Conservation (phyloP, 352 stramenopile species). For the Thalassiosira exigua region DNA sequence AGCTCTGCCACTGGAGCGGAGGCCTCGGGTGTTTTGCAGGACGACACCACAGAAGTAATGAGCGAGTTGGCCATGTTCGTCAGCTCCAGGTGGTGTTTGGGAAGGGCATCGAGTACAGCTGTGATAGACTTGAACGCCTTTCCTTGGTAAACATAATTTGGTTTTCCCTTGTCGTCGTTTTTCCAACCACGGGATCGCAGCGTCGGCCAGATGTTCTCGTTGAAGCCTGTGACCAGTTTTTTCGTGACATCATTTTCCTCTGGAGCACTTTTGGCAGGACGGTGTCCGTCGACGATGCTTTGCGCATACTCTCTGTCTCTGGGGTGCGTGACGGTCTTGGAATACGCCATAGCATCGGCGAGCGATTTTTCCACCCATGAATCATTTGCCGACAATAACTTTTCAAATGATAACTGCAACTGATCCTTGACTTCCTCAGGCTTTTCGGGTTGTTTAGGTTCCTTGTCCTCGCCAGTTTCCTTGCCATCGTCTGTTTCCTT, state of each 20-base stretch:
- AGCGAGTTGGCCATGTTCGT: conserved; percentile 68
- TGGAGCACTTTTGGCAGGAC: conserved; percentile 10
- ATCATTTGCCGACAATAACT: conserved; percentile 49
- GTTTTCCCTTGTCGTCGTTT: conserved; percentile 48
- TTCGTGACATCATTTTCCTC: conserved; percentile 41
- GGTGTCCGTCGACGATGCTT: conserved; percentile 52
- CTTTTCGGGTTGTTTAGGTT: conserved; percentile 14
- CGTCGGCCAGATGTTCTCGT: conserved; percentile 69
- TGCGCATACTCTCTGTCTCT: conserved; percentile 50
- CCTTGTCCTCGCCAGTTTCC: not conserved
- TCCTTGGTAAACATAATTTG: conserved; percentile 41
- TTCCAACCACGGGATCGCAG: conserved; percentile 80
- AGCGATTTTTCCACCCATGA: conserved; percentile 49
- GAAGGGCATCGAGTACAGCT: conserved; percentile 66
- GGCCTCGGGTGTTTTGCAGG: conserved; percentile 25
- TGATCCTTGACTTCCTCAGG: conserved; percentile 30
- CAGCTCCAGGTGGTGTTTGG: conserved; percentile 76
- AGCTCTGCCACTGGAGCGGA: conserved; percentile 24
- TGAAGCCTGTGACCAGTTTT: conserved; percentile 45
- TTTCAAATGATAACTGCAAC: conserved; percentile 49
- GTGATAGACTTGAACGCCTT: conserved; percentile 63
- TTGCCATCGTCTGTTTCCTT: conserved; percentile 13
- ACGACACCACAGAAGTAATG: conserved; percentile 49
- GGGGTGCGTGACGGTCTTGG: conserved; percentile 27
- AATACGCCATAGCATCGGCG: conserved; percentile 44